Percentiles rank a stretch among this genome's conserved stretches.
Evolutionary conservation across 306 rosid genomes (phyloP).

Genomic region (Quercus alba): DNA sequence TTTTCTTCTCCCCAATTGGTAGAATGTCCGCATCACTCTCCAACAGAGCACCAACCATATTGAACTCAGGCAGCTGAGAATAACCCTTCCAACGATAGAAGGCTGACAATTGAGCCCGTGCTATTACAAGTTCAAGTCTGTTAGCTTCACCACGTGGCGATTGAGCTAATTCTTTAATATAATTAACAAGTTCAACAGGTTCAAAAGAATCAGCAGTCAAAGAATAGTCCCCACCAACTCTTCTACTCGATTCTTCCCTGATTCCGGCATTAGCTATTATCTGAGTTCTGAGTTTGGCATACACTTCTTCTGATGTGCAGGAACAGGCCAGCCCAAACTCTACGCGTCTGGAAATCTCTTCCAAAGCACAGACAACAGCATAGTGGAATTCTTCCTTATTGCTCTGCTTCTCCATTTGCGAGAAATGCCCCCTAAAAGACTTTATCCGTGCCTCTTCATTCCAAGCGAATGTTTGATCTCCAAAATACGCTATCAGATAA

Average conservation of each 20-base stretch:
- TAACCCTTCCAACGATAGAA: slow-evolving; percentile 62
- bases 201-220: slow-evolving; percentile 48
- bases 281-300: slow-evolving; percentile 45
- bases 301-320: slow-evolving; percentile 54
- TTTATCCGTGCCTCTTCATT: slow-evolving; percentile 64
- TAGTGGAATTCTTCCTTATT: slow-evolving; percentile 39
- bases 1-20: slow-evolving; percentile 20
- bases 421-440: slow-evolving; percentile 57
- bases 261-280: slow-evolving; percentile 54
- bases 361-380: slow-evolving; percentile 74
- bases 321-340: slow-evolving; percentile 71
- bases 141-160: slow-evolving; percentile 40
- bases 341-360: slow-evolving; percentile 72
- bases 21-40: slow-evolving; percentile 38
- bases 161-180: slow-evolving; percentile 48
- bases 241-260: slow-evolving; percentile 42
- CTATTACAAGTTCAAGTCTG: slow-evolving; percentile 43
- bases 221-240: slow-evolving; percentile 49
- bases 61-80: slow-evolving; percentile 52
- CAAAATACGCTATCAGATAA: slow-evolving; percentile 66
- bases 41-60: slow-evolving; percentile 34
- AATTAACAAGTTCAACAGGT: slow-evolving; percentile 50
- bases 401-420: slow-evolving; percentile 64
- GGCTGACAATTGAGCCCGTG: slow-evolving; percentile 51
- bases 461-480: slow-evolving; percentile 85